Base-by-base conservation (phyloP, 257 asterid species). In the Cynanchum wilfordii region DNA sequence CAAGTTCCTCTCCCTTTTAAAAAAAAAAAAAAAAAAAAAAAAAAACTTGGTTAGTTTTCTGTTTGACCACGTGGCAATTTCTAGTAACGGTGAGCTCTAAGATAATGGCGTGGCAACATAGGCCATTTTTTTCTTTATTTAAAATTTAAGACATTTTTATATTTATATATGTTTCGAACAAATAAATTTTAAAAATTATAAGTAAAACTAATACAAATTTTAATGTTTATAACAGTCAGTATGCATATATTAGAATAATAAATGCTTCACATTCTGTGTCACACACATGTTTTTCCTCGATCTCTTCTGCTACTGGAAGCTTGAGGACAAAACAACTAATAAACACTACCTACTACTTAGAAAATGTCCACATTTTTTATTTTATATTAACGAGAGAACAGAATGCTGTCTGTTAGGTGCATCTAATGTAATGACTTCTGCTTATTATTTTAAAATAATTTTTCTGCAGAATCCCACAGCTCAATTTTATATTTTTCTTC, bases 401-500 rank as follows among this genome's bases (percentile, higher is more conserved):
- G 70, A 75, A 75, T 42, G 33, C 57, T 69, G 70, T 33, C 62
- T 69, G 70, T 33, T 52, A 5, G 49, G 19, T 51, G 55, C 66
- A 40, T 36, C 57, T 25, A 58, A 42, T 33, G 38, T 33, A 33
- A 33, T 25, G 59, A 44, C 47, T 5, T 42, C 16, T 42, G 47
- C 47, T 56, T 56, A 58, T 44, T 42, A 58, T 44, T 42, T 71
- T 44, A 62, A 33, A 33, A 33, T 7, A 60, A 10, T 51, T 50
- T 68, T 45, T 59, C 3, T 24, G 67, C 55, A 42, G 73, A 74
- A 74, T 74, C 78, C 67, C 68, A 74, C 22, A 56, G 51, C 73
- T 16, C 17, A 33, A 16, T 33, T 62, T 62, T 62, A 16, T 62
- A 62, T 16, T 17, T 33, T 33, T 22, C 63, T 57, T 58, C 64